Evolutionary conservation across 306 rosid genomes (phyloP).

Genomic region (Fagus sylvatica): DNA sequence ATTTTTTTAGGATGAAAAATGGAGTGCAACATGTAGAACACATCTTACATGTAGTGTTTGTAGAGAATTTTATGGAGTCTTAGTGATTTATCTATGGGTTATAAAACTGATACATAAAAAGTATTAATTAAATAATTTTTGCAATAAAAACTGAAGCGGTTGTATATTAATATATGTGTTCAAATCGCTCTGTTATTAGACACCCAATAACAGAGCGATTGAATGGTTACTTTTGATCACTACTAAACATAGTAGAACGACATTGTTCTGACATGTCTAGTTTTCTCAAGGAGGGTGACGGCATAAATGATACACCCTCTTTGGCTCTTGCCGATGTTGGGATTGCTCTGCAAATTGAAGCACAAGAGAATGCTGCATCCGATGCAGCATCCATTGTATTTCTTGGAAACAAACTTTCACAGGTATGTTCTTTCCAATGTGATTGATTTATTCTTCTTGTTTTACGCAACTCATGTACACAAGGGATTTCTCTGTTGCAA

Average conservation of each 20-base stretch:
- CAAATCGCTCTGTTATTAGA: too few species aligned
- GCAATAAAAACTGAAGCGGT: too few species aligned
- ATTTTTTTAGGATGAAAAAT: too few species aligned
- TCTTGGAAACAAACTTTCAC: slow-evolving; percentile 90
- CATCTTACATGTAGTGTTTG: too few species aligned
- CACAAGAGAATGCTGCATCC: slow-evolving; percentile 96
- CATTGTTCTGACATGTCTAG: slow-evolving; percentile 17
- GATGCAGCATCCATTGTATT: slow-evolving; percentile 94
- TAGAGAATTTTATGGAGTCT: too few species aligned
- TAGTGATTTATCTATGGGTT: too few species aligned
- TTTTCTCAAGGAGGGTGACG: slow-evolving; percentile 86
- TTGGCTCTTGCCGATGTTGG: slow-evolving; percentile 96
- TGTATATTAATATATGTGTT: too few species aligned
- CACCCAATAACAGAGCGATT: too few species aligned
- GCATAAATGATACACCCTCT: slow-evolving; percentile 97
- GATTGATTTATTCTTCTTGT: slow-evolving; percentile 17
- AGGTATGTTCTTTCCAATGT: slow-evolving; percentile 50
- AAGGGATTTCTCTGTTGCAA: not conserved
- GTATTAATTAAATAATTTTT: too few species aligned
- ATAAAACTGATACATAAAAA: too few species aligned
- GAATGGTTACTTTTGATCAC: too few species aligned
- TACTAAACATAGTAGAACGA: not conserved
- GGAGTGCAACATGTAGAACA: too few species aligned
- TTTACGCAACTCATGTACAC: slow-evolving; percentile 8
- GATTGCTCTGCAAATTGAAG: slow-evolving; percentile 84